Evolutionary conservation across 768 basidiomycete species (phyloP).

Genomic region (Xerocomus brunneocitrinus): DNA sequence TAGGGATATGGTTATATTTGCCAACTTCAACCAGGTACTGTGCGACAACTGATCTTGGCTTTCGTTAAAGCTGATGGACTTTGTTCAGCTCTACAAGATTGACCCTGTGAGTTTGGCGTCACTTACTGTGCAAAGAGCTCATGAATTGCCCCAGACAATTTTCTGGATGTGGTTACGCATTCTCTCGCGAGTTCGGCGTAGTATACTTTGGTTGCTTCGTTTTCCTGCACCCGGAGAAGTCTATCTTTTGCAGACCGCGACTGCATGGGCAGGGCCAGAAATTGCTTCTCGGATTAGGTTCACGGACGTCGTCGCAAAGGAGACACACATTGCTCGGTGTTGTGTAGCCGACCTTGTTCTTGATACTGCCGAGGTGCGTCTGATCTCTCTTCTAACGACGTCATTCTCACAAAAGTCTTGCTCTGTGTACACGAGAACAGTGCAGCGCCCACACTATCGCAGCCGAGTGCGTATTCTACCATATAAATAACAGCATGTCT

Average conservation of each 20-base stretch:
- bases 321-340: conserved; percentile 41
- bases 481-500: background rate
- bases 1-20: conserved; percentile 44
- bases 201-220: conserved; percentile 51
- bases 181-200: conserved; percentile 38
- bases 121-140: background rate
- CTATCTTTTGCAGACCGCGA: conserved; percentile 40
- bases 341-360: conserved; percentile 47
- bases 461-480: conserved; percentile 36
- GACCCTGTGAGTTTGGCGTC: conserved; percentile 30
- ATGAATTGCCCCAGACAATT: conserved; percentile 28
- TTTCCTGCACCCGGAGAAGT: conserved; percentile 46
- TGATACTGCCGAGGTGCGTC: conserved; percentile 46
- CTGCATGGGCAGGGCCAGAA: conserved; percentile 42
- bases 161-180: conserved; percentile 49
- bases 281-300: conserved; percentile 44
- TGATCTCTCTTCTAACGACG: background rate
- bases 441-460: conserved; percentile 52
- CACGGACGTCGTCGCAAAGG: conserved; percentile 46
- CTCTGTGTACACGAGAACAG: conserved; percentile 19
- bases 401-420: background rate
- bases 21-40: conserved; percentile 50
- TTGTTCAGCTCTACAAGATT: conserved; percentile 42
- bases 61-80: conserved; percentile 6
- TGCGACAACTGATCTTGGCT: conserved; percentile 2